Evolutionary conservation across 148 eudicot genomes (phyloP), one percentile per base, ranked within the genome.

Genomic region (Rheum nobile): DNA sequence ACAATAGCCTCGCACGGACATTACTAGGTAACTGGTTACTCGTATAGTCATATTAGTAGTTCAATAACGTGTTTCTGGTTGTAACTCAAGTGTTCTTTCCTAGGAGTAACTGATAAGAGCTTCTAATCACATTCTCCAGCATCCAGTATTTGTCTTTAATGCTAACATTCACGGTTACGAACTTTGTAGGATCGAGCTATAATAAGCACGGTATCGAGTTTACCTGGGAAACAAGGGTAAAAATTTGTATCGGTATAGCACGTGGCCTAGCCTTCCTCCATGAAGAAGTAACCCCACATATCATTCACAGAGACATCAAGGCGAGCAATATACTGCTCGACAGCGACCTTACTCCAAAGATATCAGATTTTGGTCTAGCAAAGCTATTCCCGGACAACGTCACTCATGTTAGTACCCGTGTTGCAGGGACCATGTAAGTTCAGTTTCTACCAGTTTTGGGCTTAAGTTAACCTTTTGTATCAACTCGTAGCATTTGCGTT

Each of bases 341-440:
- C 81, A 79, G 82, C 68, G 86, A 83, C 69, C 79, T 86, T 70
- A 73, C 83, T 13, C 85, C 88, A 32, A 86, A 82, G 74, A 86
- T 86, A 67, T 59, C 88, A 28, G 88, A 86, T 82, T 86, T 86
- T 81, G 88, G 88, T 54, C 85, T 86, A 17, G 88, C 88, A 11
- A 86, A 84, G 75, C 83, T 86, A 48, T 79, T 81, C 74, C 86
- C 88, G 1, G 37, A 79, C 71, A 81, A 80, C 67, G 84, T 77
- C 47, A 86, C 86, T 79, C 88, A 86, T 83, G 78, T 86, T 52
- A 86, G 88, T 74, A 86, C 88, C 9, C 78, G 88, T 71, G 88
- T 86, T 32, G 88, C 88, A n/a, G 88, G 88, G 41, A 86, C 88
- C 38, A 41, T 86, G 88, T 86, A 79, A 86, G 88, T 81, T 24